Conservation (phyloP, 768 basidiomycete species). For the Naganishia friedmannii region DNA sequence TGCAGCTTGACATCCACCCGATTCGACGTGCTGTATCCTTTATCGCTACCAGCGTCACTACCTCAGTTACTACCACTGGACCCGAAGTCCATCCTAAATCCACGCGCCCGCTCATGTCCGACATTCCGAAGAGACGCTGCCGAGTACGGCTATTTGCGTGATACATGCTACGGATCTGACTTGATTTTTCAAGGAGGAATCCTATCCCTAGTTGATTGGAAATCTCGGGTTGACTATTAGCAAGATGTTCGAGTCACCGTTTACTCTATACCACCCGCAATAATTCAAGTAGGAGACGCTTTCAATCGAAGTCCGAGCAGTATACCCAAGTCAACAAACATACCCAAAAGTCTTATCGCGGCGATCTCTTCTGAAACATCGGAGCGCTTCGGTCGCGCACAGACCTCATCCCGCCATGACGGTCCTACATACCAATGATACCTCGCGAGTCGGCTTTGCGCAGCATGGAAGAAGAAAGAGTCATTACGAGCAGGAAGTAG, state of each 20-base stretch:
- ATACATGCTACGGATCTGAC: slow-evolving; percentile 8
- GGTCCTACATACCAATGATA: no score
- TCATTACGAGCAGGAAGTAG: slow-evolving; percentile 16
- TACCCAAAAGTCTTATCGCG: neutral
- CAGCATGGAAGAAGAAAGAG: neutral
- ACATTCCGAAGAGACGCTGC: neutral
- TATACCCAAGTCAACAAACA: no score
- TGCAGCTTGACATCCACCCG: no score
- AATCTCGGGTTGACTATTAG: neutral
- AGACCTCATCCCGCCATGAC: slow-evolving; percentile 12
- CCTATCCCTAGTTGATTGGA: neutral
- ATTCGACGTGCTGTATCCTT: no score
- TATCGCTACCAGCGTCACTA: neutral
- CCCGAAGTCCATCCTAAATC: slow-evolving; percentile 1
- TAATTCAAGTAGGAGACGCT: no score
- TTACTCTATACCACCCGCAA: neutral
- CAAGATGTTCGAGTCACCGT: neutral
- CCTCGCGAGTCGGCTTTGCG: neutral
- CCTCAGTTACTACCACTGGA: neutral
- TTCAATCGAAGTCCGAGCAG: no score
- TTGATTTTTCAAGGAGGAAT: neutral
- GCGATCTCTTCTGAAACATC: neutral
- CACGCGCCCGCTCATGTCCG: slow-evolving; percentile 16
- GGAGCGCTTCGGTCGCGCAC: neutral
- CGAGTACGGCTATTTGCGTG: slow-evolving; percentile 7